These are phyloP conservation scores for Boletus sp. DNA, from an alignment of 1,284 basidiomycete genomes.

Conservation along the genomic window DNA sequence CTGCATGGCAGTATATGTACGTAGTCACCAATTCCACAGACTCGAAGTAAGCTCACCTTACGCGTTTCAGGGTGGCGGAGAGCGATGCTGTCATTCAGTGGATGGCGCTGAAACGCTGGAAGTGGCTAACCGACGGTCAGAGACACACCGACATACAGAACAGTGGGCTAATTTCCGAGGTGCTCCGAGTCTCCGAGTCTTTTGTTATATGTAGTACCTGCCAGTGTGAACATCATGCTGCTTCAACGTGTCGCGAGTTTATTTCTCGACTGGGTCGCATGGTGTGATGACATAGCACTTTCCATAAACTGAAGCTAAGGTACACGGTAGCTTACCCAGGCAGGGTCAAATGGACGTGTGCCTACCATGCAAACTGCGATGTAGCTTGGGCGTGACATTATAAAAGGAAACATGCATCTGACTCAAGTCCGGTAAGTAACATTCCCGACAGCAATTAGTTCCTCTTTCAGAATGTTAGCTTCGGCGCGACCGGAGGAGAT, in stretches of 20 bases:
- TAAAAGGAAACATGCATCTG: constrained; percentile 5
- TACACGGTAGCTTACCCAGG: constrained; percentile 1
- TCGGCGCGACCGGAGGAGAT: constrained; percentile 17
- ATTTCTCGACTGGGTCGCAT: too few relatives aligned
- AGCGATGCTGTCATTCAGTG: neutral
- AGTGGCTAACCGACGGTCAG: neutral
- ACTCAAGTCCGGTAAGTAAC: constrained; percentile 9
- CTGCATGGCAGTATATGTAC: neutral
- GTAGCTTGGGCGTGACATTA: constrained; percentile 4
- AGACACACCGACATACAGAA: neutral
- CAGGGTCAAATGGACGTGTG: constrained; percentile 9
- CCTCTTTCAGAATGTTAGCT: constrained; percentile 11
- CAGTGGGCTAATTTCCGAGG: neutral
- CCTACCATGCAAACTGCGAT: constrained; percentile 9
- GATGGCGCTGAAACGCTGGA: neutral
- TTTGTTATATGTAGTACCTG: neutral
- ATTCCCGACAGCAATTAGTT: neutral
- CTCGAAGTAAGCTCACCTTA: constrained; percentile 4
- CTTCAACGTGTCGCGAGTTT: too few relatives aligned
- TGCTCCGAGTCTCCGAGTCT: neutral
- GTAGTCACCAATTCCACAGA: neutral
- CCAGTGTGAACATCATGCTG: constrained; percentile 2
- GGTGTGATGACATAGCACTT: constrained; percentile 4
- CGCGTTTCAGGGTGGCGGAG: neutral
- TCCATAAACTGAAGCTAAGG: constrained; percentile 13